These are phyloP conservation scores for Boletus vermiculosoides DNA, from an alignment of 768 basidiomycete genomes.

Conservation along the genomic window DNA sequence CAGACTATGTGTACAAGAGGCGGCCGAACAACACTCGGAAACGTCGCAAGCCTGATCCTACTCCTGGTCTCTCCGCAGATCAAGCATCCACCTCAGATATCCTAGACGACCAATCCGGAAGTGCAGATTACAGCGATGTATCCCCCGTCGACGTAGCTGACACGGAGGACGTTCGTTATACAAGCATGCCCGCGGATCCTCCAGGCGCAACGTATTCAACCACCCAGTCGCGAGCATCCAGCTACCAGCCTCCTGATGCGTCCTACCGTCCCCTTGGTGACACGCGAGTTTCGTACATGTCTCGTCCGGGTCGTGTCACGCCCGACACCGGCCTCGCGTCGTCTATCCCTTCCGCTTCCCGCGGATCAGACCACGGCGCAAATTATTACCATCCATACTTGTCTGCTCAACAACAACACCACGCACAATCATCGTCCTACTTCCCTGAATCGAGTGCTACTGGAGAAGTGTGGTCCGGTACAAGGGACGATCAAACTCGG, in stretches of 20 bases:
- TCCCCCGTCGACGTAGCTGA: constrained; percentile 39
- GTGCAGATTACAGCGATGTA: constrained; percentile 37
- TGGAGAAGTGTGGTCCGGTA: constrained; percentile 21
- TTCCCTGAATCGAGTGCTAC: constrained; percentile 19
- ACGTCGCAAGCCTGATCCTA: constrained; percentile 44
- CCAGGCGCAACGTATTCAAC: constrained; percentile 12
- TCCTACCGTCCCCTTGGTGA: constrained; percentile 29
- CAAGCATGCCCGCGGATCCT: constrained; percentile 23
- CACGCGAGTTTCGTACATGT: constrained; percentile 24
- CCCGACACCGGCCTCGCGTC: constrained; percentile 25
- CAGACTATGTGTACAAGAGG: constrained; percentile 87
- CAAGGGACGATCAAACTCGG: constrained; percentile 25
- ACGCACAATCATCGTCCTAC: constrained; percentile 24
- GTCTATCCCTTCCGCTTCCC: constrained; percentile 23
- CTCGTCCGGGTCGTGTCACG: constrained; percentile 27
- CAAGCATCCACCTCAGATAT: constrained; percentile 31
- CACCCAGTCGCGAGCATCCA: constrained; percentile 19
- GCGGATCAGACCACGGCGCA: constrained; percentile 25
- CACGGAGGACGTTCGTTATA: constrained; percentile 24
- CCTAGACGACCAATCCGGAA: constrained; percentile 31
- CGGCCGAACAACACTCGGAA: constrained; percentile 86
- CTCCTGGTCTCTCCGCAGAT: constrained; percentile 31
- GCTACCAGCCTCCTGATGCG: constrained; percentile 27
- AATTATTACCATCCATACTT: constrained; percentile 29
- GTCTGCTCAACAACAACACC: constrained; percentile 24